Evolutionary conservation across 2,329 filamentous ascomycete genomes (phyloP), one percentile per base, ranked within the genome.

Genomic region (Onygenales sp.): DNA sequence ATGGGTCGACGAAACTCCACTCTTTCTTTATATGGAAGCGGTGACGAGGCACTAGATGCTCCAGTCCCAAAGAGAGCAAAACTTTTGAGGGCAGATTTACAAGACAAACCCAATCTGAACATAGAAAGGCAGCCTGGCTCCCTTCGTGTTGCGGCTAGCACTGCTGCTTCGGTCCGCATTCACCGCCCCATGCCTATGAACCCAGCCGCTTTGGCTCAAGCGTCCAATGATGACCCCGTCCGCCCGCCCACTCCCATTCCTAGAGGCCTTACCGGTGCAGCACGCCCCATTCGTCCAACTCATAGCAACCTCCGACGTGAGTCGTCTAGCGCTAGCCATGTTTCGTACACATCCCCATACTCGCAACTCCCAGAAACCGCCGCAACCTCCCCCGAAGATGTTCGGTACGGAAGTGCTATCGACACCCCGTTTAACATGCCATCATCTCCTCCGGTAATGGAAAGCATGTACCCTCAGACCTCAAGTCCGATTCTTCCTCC

Each of bases 91-190:
- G 81, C 85, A 10, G 82, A 87, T 57, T 85, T 84, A 72, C 83
- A 83, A n/a, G 83, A 84, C 49, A 85, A 82, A 59, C 81, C 67
- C 78, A 57, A 82, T 81, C 21, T 87, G 60, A 75, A 75, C 54
- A 75, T 96, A 62, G 87, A 85, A 50, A 78, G 81, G 40, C 84
- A 83, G 33, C 81, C 84, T 8, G 89, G 93, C 48, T 94, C 88
- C 3, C 75, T 97, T 31, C 82, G 91, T 48, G 89, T 95, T n/a
- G 85, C 88, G 56, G 92, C 92, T 46, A 95, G 89, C 66, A 95
- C 88, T 13, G 86, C 91, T 44, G 88, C 89, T 42, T 95, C 91
- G 4, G 78, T 97, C 54, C 86, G 92, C 43, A 85, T 85, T 47
- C 87, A 95, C 67, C 82, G 90, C 44, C 92, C 92, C 3, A 78